Conservation (phyloP, 805 yeast genomes). For the Saccharomycopsis capsularis region DNA sequence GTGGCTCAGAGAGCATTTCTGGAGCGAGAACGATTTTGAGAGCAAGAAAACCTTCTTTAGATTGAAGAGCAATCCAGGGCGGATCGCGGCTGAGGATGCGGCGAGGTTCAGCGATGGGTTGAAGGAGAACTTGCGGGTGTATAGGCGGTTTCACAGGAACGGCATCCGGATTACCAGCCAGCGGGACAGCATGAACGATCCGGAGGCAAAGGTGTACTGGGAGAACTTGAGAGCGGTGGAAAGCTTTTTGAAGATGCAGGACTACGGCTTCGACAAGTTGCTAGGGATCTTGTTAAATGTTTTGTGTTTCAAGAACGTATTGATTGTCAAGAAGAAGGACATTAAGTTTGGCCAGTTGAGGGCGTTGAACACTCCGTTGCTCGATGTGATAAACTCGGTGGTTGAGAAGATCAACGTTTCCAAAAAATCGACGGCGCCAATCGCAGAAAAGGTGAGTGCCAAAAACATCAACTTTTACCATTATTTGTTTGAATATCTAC, state of each 20-base stretch:
- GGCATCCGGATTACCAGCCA: constrained; percentile 35
- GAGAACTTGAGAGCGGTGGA: constrained; percentile 3
- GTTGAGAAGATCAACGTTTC: not conserved
- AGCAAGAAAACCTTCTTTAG: not conserved
- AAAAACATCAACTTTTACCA: not conserved
- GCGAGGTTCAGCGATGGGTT: constrained; percentile 20
- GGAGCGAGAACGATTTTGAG: constrained; percentile 39
- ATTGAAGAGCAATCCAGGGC: not conserved
- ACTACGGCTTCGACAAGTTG: constrained; percentile 18
- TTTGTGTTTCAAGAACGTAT: constrained; percentile 29
- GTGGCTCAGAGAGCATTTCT: constrained; percentile 72
- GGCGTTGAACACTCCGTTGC: constrained; percentile 15
- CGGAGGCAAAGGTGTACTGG: constrained; percentile 38
- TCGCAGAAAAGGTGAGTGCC: not conserved
- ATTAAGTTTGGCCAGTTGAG: constrained; percentile 13
- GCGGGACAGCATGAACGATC: constrained; percentile 36
- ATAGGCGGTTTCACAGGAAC: constrained; percentile 44
- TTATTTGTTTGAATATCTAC: constrained; percentile 3
- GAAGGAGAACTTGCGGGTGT: constrained; percentile 37
- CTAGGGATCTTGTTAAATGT: constrained; percentile 26
- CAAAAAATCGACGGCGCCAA: not conserved
- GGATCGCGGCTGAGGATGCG: constrained; percentile 2
- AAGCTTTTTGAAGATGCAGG: constrained; percentile 25
- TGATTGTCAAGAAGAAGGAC: constrained; percentile 23
- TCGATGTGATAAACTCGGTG: constrained; percentile 3